Conservation (phyloP, 441 rosid genomes). For the Bruguiera hainesii region DNA sequence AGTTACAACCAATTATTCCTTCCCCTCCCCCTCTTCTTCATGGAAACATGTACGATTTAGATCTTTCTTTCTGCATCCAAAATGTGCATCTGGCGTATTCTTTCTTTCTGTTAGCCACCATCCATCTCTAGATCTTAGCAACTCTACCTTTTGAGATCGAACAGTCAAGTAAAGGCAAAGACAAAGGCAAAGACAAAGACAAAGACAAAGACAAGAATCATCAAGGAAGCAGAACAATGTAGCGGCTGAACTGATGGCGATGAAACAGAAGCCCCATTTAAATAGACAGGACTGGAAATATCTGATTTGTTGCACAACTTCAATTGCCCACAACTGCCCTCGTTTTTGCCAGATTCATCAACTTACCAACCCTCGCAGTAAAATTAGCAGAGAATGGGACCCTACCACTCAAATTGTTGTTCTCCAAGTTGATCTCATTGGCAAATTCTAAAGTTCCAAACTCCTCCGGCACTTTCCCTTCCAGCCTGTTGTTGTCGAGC, state of each 20-base stretch:
- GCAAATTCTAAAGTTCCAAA: constrained; percentile 35
- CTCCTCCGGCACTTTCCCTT: constrained; percentile 48
- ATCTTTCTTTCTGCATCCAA: not conserved
- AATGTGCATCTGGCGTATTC: constrained; percentile 11
- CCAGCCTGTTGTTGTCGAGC: constrained; percentile 53
- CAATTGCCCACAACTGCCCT: constrained; percentile 21
- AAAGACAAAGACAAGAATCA: constrained; percentile 16
- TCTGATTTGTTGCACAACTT: constrained; percentile 32
- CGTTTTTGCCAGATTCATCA: constrained; percentile 19
- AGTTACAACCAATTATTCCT: constrained; percentile 16
- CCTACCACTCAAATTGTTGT: constrained; percentile 57
- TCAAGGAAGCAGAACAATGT: constrained; percentile 14
- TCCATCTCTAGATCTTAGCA: constrained; percentile 7
- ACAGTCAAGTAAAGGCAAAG: constrained; percentile 15
- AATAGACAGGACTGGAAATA: constrained; percentile 19
- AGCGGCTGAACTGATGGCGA: constrained; percentile 7
- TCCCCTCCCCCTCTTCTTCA: not conserved
- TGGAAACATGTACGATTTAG: not conserved
- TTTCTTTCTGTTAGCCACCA: not conserved
- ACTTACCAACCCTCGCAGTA: constrained; percentile 38
- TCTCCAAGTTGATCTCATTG: constrained; percentile 56
- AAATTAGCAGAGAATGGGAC: constrained; percentile 47
- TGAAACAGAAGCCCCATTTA: constrained; percentile 8
- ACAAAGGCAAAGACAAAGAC: constrained; percentile 12
- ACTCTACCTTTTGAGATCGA: not conserved